These are phyloP conservation scores for Pseudotulostoma volvatum DNA, from an alignment of 495 filamentous ascomycete genomes.

Conservation along the genomic window DNA sequence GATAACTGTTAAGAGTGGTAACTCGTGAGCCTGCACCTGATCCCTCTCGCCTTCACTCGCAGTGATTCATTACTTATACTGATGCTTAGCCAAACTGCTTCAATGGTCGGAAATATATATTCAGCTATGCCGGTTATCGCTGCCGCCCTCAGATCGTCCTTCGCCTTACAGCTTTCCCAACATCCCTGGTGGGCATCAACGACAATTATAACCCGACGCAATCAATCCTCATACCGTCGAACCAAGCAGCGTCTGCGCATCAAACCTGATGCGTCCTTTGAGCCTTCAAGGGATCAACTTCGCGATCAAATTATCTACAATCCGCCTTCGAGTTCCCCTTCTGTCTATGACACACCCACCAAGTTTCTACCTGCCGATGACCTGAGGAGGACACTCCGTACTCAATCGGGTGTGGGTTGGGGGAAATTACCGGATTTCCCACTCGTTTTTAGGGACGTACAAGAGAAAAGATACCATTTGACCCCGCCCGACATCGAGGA, in stretches of 20 bases:
- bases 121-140: constrained; percentile 4
- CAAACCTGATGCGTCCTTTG: constrained; percentile 57
- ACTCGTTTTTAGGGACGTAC: constrained; percentile 32
- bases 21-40: too few species aligned
- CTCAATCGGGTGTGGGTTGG: constrained; percentile 9
- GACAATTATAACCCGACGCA: constrained; percentile 24
- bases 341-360: constrained; percentile 69
- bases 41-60: too few species aligned
- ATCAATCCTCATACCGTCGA: constrained; percentile 54
- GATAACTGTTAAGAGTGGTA: too few species aligned
- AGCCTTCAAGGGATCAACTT: constrained; percentile 24
- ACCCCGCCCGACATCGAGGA: constrained; percentile 56
- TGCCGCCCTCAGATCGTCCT: constrained; percentile 20
- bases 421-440: constrained; percentile 29
- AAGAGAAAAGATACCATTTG: constrained; percentile 64
- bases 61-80: too few species aligned
- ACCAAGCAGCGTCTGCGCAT: constrained; percentile 57
- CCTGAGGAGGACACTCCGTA: constrained; percentile 43
- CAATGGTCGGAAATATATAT: too few species aligned
- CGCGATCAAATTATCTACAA: constrained; percentile 75
- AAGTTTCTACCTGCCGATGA: constrained; percentile 79
- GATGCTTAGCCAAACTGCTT: too few species aligned
- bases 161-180: constrained; percentile 28
- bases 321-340: constrained; percentile 72
- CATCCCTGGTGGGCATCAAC: constrained; percentile 23